Percentiles rank a stretch among this genome's conserved stretches.
These are phyloP conservation scores for Nicotiana sylvestris DNA, from an alignment of 257 asterid species.

Conservation along the genomic window DNA sequence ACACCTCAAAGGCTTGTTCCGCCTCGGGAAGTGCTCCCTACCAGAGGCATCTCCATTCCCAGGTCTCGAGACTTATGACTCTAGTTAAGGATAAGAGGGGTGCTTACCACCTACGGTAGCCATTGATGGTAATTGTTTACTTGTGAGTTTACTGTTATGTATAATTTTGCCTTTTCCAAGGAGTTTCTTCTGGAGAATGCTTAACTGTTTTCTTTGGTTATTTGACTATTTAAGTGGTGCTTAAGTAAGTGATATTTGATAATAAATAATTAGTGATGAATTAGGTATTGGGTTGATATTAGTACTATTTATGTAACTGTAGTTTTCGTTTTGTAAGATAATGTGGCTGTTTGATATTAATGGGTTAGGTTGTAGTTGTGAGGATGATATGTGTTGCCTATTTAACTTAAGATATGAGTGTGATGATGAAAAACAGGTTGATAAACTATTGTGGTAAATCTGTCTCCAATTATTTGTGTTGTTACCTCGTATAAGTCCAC, in stretches of 20 bases:
- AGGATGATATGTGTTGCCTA: neutral
- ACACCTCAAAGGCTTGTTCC: too few species aligned
- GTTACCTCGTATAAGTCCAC: neutral
- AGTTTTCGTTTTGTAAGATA: neutral
- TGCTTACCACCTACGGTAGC: too few species aligned
- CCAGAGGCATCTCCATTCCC: too few species aligned
- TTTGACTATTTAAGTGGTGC: neutral
- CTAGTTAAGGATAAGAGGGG: too few species aligned
- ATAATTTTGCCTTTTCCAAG: neutral
- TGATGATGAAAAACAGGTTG: neutral
- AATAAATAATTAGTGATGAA: neutral
- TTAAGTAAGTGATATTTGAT: neutral
- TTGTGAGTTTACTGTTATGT: neutral
- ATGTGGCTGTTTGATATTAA: neutral
- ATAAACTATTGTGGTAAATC: neutral
- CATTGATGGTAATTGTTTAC: too few species aligned
- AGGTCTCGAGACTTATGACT: too few species aligned
- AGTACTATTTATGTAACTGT: neutral
- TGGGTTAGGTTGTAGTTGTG: conserved; percentile 1
- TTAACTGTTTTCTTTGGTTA: neutral
- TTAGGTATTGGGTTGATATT: conserved; percentile 1
- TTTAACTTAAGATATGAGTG: neutral
- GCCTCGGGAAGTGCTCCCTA: too few species aligned
- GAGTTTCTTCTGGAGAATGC: neutral
- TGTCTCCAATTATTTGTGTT: neutral